Conservation (phyloP, 495 filamentous ascomycete genomes). For the Oidiodendron maius region DNA sequence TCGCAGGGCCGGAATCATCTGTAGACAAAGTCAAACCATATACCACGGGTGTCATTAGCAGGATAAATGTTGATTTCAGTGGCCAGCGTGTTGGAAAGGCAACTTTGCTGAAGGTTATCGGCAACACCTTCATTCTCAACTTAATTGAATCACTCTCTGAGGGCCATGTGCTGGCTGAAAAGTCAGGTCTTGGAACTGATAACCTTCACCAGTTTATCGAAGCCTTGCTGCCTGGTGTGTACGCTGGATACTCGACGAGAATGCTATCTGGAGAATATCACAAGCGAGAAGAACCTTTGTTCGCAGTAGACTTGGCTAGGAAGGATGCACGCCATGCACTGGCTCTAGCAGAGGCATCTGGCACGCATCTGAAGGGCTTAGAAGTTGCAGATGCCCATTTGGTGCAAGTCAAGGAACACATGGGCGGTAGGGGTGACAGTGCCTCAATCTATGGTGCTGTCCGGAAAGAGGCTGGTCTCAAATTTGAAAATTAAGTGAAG, state of each 20-base stretch:
- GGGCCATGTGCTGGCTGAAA: slow-evolving; percentile 71
- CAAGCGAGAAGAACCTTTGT: slow-evolving; percentile 59
- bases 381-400: slow-evolving; percentile 67
- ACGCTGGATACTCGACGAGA: slow-evolving; percentile 64
- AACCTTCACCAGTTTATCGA: slow-evolving; percentile 65
- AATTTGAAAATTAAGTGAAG: slow-evolving; percentile 21
- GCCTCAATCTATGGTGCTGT: slow-evolving; percentile 70
- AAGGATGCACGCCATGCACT: slow-evolving; percentile 81
- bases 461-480: slow-evolving; percentile 29
- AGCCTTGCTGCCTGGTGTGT: slow-evolving; percentile 49
- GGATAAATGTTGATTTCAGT: slow-evolving; percentile 63
- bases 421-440: slow-evolving; percentile 73
- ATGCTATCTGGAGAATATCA: slow-evolving; percentile 73
- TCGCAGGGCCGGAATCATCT: slow-evolving; percentile 57
- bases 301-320: slow-evolving; percentile 77
- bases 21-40: slow-evolving; percentile 66
- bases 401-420: slow-evolving; percentile 61
- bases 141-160: slow-evolving; percentile 77
- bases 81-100: slow-evolving; percentile 54
- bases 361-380: slow-evolving; percentile 55
- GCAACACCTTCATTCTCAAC: slow-evolving; percentile 82
- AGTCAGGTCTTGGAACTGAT: slow-evolving; percentile 66
- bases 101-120: slow-evolving; percentile 69
- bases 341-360: slow-evolving; percentile 55
- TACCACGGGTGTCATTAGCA: slow-evolving; percentile 71